Base-by-base conservation (phyloP, 805 yeast genomes). In the Candida tallmaniae region DNA sequence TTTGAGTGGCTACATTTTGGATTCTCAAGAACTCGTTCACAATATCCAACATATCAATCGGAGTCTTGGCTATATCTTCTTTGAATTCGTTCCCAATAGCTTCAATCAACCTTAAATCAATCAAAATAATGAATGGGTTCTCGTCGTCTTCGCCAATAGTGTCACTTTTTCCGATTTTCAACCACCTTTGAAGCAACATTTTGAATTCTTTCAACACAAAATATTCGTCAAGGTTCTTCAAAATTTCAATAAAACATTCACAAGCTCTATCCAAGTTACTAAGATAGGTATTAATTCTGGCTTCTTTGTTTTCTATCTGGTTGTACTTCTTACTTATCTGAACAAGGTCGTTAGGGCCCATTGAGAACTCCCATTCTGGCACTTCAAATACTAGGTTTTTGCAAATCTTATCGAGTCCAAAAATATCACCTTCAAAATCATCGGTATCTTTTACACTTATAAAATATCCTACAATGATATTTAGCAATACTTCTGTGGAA, bases 81-180 rank as follows among this genome's bases (percentile, higher is more conserved):
- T 75, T 81, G 48, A 81, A 78, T 11, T 66, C 63, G 4, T 70
- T 70, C 16, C 79, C 75, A 22, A 85, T 58, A 21, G 60, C 56
- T 49, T 87, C 93, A 32, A 89, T 55, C 8, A 86, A 50, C 39
- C 80, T 73, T 39, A 86, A 60, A 48, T 83, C 81, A 5, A 77
- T 58, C 23, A 84, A 58, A 35, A 74, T 64, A 6, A 69, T 45
- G 34, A 76, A 70, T n/a, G 85, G 81, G 39, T 71, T 68, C 4
- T 62, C 61, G 2, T 59, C 62, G 4, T 48, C 56, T 40, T 15
- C 29, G 6, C 27, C 27, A 7, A 24, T 24, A 7, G 10, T 10
- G 23, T 20, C 35, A 48, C 24, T 2, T 36, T 29, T 2, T 11
- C 23, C 33, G 1, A 36, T 6, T 2, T 52, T 47, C 9, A 83